These are phyloP conservation scores for Euphorbia tirucalli DNA, from an alignment of 345 rosid genomes.

Conservation along the genomic window DNA sequence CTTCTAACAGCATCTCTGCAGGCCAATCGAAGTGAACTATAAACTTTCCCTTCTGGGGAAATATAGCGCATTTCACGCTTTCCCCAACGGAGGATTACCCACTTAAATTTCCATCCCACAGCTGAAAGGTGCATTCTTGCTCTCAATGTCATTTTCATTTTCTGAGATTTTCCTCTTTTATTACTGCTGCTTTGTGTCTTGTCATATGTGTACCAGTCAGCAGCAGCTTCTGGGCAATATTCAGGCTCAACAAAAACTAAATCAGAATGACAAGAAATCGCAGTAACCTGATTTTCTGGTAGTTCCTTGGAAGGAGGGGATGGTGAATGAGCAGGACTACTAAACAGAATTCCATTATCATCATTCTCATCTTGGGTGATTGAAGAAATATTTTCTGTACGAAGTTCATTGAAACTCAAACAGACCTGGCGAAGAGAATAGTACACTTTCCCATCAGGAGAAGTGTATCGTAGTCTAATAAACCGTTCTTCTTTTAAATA, in stretches of 20 bases:
- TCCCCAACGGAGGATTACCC: not conserved
- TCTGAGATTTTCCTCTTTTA: not conserved
- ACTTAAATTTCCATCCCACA: constrained; percentile 45
- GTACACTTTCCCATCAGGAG: constrained; percentile 55
- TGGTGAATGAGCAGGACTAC: constrained; percentile 11
- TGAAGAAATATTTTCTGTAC: not conserved
- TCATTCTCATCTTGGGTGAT: constrained; percentile 18
- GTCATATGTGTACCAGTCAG: constrained; percentile 31
- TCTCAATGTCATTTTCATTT: constrained; percentile 27
- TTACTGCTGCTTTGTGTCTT: constrained; percentile 2
- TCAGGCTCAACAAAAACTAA: constrained; percentile 25
- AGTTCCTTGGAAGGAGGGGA: constrained; percentile 9
- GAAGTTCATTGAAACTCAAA: constrained; percentile 23
- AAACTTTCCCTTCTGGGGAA: constrained; percentile 41
- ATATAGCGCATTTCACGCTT: constrained; percentile 25
- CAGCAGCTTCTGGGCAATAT: constrained; percentile 47
- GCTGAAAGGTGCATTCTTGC: constrained; percentile 49
- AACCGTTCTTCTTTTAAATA: constrained; percentile 5
- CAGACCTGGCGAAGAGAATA: constrained; percentile 57
- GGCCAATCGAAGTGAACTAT: constrained; percentile 43
- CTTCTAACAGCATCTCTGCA: constrained; percentile 35
- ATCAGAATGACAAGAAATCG: constrained; percentile 13
- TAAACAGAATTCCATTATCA: constrained; percentile 8
- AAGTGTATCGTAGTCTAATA: constrained; percentile 45
- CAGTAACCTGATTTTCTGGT: constrained; percentile 6